Base-by-base conservation (phyloP, 345 rosid genomes). In the Lepidium sativum region DNA sequence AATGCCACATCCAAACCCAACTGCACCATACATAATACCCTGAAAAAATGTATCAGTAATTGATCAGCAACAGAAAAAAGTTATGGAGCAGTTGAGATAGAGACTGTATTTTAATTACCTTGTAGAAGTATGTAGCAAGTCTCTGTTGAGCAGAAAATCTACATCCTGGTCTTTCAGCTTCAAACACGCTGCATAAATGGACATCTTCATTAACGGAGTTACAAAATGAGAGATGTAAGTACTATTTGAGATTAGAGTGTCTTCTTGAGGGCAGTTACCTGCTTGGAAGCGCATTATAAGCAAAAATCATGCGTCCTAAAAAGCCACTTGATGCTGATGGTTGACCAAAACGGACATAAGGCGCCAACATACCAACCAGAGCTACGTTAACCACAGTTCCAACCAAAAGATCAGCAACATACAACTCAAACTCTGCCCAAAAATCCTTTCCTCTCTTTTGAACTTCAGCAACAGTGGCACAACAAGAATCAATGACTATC, bases 221-320 rank as follows among this genome's bases (percentile, higher is more conserved):
- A 44, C 42, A 54, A 54, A 6, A 32, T 17, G 37, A 54, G 9
- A 35, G 14, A 53, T 13, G 16, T 10, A 18, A 41, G 10, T 11
- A 29, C 1, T 49, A 31, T 59, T 38, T 37, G n/a, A 34, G 35
- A 33, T 13, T 13, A 17, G 16, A 47, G 59, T 31, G 32, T 57
- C 13, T 50, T 44, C 32, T 44, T 61, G 48, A 43, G 10, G 14
- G 1, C n/a, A 6, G 3, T 32, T 33, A 89, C 97, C 98, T 89
- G 82, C 99, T 94, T 17, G 99, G 96, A 68, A 94, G 97, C 37
- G 99, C 90, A 32, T 78, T 80, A 82, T 80, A 94, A 64, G 99
- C 95, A 67, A 51, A 81, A 50, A 71, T 83, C 71, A 82, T 42
- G 35, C 71, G 43, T 66, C 96, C 99, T 41, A 88, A 48, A 49